Evolutionary conservation across 1,284 basidiomycete genomes (phyloP).

Genomic region (Pholiota adiposa): DNA sequence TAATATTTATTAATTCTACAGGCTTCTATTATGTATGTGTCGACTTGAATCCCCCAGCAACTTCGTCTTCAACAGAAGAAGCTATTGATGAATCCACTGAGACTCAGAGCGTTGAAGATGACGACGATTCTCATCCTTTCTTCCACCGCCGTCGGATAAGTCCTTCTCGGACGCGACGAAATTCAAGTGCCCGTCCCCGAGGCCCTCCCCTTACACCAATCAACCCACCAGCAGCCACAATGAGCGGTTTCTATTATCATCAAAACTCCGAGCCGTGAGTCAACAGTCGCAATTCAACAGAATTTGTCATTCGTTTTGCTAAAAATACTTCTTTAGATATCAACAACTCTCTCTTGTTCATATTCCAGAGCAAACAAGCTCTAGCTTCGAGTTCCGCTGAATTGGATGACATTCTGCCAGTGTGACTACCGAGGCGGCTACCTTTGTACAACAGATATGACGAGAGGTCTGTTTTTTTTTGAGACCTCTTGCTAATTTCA

Average conservation of each 20-base stretch:
- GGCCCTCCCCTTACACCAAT: conserved; percentile 46
- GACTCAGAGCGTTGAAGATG: conserved; percentile 16
- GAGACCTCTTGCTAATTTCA: conserved; percentile 1
- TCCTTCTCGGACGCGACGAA: conserved; percentile 44
- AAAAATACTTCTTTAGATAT: conserved; percentile 46
- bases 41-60: conserved; percentile 65
- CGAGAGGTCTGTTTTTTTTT: not conserved
- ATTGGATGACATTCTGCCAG: too few species aligned
- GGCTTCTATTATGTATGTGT: conserved; percentile 90
- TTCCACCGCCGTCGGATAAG: conserved; percentile 18
- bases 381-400: conserved; percentile 72
- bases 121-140: conserved; percentile 29
- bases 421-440: not conserved
- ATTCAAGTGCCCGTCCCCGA: conserved; percentile 48
- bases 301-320: conserved; percentile 6
- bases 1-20: conserved; percentile 35
- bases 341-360: conserved; percentile 68
- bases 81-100: conserved; percentile 10
- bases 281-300: not conserved
- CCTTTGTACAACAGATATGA: not conserved
- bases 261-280: conserved; percentile 87
- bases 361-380: conserved; percentile 56
- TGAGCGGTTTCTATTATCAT: conserved; percentile 95
- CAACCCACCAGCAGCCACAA: conserved; percentile 60
- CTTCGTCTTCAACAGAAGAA: conserved; percentile 30